A percentile compares a stretch with the other conserved stretches of the same genome.
Conservation (phyloP, 345 rosid genomes). For the Hirschfeldia incana region DNA sequence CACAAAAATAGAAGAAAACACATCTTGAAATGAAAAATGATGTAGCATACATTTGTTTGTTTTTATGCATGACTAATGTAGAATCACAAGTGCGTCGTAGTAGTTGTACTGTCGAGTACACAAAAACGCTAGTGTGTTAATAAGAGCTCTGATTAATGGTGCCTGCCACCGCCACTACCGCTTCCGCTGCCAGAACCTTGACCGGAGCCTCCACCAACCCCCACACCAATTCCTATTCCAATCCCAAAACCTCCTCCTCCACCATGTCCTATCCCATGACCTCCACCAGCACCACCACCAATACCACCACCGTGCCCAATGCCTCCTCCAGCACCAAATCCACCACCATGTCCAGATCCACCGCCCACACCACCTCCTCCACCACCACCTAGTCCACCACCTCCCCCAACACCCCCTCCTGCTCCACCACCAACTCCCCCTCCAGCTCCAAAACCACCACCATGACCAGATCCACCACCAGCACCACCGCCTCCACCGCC, state of each 20-base stretch:
- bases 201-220: conserved; percentile 42
- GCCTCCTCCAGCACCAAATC: background rate
- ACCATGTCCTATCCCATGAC: conserved; percentile 46
- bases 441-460: conserved; percentile 49
- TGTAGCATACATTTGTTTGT: conserved; percentile 7
- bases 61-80: conserved; percentile 1
- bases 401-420: background rate
- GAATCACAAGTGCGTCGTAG: background rate
- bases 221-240: conserved; percentile 40
- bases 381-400: background rate
- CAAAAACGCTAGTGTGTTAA: background rate
- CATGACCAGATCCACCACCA: conserved; percentile 60
- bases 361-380: background rate
- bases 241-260: conserved; percentile 35
- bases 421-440: conserved; percentile 46
- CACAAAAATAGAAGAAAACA: conserved; percentile 13
- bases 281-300: conserved; percentile 26
- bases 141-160: conserved; percentile 11
- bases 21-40: conserved; percentile 22
- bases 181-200: conserved; percentile 38
- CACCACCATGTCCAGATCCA: background rate
- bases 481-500: conserved; percentile 45
- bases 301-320: too few species aligned
- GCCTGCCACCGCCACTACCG: conserved; percentile 38
- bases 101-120: background rate